A percentile compares a stretch with the other conserved stretches of the same genome.
These are phyloP conservation scores for Alliaria petiolata DNA, from an alignment of 345 rosid genomes.

Conservation along the genomic window DNA sequence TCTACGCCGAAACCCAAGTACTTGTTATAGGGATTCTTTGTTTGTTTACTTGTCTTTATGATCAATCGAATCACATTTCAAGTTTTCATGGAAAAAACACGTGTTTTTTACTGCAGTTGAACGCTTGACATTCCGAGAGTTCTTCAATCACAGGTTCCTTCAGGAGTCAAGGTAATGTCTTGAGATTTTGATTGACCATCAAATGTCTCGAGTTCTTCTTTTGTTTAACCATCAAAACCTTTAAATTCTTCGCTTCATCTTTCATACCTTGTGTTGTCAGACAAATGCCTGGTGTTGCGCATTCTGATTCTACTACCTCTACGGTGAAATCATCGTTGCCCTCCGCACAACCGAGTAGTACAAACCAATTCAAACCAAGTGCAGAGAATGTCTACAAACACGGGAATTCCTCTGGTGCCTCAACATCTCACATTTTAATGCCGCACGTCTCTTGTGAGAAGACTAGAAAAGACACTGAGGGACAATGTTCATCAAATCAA, in stretches of 20 bases:
- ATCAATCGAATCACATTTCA: not conserved
- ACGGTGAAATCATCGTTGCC: conserved; percentile 26
- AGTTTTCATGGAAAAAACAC: not conserved
- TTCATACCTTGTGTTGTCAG: conserved; percentile 39
- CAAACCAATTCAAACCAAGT: conserved; percentile 11
- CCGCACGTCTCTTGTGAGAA: conserved; percentile 33
- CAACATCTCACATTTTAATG: conserved; percentile 30
- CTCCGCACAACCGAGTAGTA: conserved; percentile 9
- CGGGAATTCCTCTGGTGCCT: conserved; percentile 23
- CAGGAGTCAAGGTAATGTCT: conserved; percentile 51
- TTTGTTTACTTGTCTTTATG: not conserved
- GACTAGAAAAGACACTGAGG: conserved; percentile 33
- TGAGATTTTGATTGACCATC: not conserved
- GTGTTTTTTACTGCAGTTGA: conserved; percentile 44
- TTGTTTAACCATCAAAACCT: not conserved
- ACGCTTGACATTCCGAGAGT: conserved; percentile 65
- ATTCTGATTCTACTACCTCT: conserved; percentile 31
- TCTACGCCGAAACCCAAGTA: conserved; percentile 67
- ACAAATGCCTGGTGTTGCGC: conserved; percentile 31
- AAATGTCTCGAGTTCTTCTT: not conserved
- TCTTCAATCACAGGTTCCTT: conserved; percentile 70
- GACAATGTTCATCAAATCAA: conserved; percentile 38
- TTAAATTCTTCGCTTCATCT: conserved; percentile 16
- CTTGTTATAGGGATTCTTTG: not conserved
- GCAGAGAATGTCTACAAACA: conserved; percentile 22